Evolutionary conservation across 83 land plant genomes (phyloP), one percentile per base, ranked within the genome.

Genomic region (Larix sibirica): DNA sequence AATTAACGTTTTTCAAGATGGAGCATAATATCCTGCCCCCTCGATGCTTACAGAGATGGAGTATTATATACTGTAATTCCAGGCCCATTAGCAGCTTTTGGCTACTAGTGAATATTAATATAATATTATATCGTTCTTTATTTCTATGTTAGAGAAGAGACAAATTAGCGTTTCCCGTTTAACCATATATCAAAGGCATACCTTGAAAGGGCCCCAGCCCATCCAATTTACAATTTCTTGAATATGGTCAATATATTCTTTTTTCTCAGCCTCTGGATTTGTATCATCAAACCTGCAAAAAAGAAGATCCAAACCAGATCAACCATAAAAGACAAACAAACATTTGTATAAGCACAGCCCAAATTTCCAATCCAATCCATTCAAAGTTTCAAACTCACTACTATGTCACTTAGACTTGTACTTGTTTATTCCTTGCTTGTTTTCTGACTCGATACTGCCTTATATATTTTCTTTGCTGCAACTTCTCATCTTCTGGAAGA

Each of bases 171-270:
- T 17, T 40, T 54, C 6, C 1, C 60, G 21, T 40, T 76, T 7
- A 21, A 54, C 17, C 17, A 54, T 20, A 24, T 2, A 24, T 50
- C 59, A 6, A 75, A 1, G 56, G 33, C 17, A 76, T 17, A 96
- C 99, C 99, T 98, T 93, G 82, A 91, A 94, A 47, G 99, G 99
- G 67, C 90, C 81, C 99, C 99, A 98, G 26, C 99, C 99, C 97
- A 98, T 92, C 99, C 99, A 98, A 66, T 84, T 28, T 12, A 96
- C 93, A 69, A 96, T 96, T 60, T 96, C 99, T 84, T 95, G 84
- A 83, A 98, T 98, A 86, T 98, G 99, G 78, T 98, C 99, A 81
- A 98, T 98, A 81, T 98, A 98, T 83, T 98, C 99, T 79, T 91
- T 84, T 86, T 96, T 96, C 79, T 98, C 99, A 70, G 99, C 99